phyloP scores from a whole-genome alignment of 306 rosid genomes.

The Citrullus amarus region DNA sequence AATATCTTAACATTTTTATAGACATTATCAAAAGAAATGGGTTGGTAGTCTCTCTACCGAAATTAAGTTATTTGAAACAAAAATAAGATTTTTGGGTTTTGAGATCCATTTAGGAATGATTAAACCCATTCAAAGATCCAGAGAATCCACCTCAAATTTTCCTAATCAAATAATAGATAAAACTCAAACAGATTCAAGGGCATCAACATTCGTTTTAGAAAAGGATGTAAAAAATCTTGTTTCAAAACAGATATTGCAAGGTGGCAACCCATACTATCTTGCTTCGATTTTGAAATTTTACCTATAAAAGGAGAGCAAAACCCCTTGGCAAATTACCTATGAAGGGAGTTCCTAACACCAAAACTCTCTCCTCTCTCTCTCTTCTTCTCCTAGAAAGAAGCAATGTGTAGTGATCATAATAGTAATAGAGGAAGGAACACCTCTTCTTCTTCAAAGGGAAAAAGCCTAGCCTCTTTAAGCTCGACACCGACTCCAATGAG shows the following conservation, averaged over 20 bases:
- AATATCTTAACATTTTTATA: too few species aligned
- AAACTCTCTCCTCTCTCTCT: neutral
- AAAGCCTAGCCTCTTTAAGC: too few species aligned
- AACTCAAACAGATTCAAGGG: neutral
- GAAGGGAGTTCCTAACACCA: neutral
- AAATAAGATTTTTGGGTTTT: too few species aligned
- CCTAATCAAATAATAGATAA: too few species aligned
- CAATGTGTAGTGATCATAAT: fast-evolving
- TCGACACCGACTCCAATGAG: too few species aligned
- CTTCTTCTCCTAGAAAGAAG: too few species aligned
- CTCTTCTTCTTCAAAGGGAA: too few species aligned
- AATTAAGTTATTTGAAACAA: too few species aligned
- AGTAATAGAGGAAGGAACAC: fast-evolving
- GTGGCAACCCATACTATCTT: neutral
- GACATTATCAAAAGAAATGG: too few species aligned
- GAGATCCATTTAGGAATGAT: too few species aligned
- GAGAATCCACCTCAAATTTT: too few species aligned
- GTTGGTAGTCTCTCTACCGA: neutral
- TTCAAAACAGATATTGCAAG: neutral
- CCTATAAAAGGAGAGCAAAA: neutral
- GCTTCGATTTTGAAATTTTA: neutral
- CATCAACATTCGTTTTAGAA: neutral
- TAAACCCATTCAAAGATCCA: too few species aligned
- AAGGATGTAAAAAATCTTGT: neutral
- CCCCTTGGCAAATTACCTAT: neutral